Conservation (phyloP, 345 rosid species). For the Rubroshorea leprosula region DNA sequence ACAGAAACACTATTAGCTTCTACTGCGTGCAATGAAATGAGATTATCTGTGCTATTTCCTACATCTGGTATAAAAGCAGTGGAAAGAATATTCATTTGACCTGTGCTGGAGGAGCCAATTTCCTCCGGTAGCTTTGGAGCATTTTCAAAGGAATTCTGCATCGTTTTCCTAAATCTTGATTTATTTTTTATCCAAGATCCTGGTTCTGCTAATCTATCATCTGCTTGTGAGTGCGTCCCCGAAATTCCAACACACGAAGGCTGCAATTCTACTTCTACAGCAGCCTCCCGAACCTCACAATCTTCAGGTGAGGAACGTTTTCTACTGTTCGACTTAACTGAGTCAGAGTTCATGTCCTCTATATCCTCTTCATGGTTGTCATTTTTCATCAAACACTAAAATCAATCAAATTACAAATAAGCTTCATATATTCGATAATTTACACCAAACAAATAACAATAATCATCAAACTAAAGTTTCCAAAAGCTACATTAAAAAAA, state of each 20-base stretch:
- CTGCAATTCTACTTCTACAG: slow-evolving; percentile 9
- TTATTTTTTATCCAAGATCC: slow-evolving; percentile 1
- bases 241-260: slow-evolving; percentile 14
- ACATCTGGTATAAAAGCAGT: background rate
- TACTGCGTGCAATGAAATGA: background rate
- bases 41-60: background rate
- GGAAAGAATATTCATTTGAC: slow-evolving; percentile 1
- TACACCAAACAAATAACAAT: no score
- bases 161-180: slow-evolving; percentile 16
- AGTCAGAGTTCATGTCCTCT: slow-evolving; percentile 6
- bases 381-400: background rate
- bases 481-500: no score
- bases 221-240: slow-evolving; percentile 6
- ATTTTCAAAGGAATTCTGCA: slow-evolving; percentile 7
- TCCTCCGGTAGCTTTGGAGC: background rate
- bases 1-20: background rate
- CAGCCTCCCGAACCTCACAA: slow-evolving; percentile 16
- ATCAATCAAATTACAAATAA: background rate
- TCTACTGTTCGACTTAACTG: slow-evolving; percentile 5
- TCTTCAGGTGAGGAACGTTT: slow-evolving; percentile 10
- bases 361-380: background rate
- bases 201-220: background rate
- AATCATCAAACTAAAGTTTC: no score
- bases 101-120: background rate
- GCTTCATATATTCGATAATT: background rate